Evolutionary conservation across 352 stramenopile species (phyloP).

Genomic region (Phytophthora sansomeana): DNA sequence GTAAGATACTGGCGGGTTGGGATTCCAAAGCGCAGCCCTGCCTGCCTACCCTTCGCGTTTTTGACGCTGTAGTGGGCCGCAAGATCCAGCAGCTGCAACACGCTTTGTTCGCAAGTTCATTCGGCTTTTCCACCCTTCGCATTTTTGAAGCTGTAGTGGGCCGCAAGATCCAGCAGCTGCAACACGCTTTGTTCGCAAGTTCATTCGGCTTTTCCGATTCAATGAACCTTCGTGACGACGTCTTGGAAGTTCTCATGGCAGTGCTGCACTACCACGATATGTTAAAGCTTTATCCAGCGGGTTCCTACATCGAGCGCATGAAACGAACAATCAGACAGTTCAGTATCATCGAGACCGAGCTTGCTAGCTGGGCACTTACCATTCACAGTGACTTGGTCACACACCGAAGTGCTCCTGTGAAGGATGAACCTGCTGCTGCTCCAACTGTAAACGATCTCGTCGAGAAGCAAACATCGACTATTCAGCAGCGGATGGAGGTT

Average conservation of each 20-base stretch:
- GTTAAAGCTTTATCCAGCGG: neutral
- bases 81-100: too few species aligned
- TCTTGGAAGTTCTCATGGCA: conserved; percentile 1
- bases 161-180: too few species aligned
- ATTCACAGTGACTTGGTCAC: neutral
- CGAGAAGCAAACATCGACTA: too few species aligned
- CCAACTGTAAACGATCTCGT: too few species aligned
- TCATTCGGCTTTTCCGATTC: neutral
- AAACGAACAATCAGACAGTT: neutral
- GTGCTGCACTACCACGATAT: neutral
- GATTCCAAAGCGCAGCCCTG: neutral
- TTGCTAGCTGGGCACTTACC: neutral
- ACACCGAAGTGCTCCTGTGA: too few species aligned
- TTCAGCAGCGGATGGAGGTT: too few species aligned
- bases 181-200: neutral
- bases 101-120: too few species aligned
- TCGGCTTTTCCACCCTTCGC: too few species aligned
- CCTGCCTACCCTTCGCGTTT: neutral
- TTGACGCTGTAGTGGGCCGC: neutral
- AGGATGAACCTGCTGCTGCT: neutral
- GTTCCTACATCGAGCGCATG: neutral
- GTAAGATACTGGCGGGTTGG: neutral
- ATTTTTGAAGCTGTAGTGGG: too few species aligned
- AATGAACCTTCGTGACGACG: conserved; percentile 4
- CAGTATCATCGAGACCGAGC: neutral